Evolutionary conservation across 345 rosid genomes (phyloP).

Genomic region (Eucalyptus regnans): DNA sequence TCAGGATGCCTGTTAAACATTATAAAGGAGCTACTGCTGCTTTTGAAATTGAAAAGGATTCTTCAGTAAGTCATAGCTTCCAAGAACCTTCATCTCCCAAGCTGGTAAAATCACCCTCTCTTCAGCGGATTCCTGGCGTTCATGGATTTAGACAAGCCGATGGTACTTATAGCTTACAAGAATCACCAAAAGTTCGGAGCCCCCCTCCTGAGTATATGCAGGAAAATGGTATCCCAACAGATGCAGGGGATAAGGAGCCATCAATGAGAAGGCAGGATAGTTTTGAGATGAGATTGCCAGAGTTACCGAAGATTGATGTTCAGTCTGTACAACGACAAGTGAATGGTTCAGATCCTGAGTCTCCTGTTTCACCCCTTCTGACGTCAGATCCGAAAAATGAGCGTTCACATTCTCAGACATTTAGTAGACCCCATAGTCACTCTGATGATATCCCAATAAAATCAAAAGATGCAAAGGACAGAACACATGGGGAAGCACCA

Average conservation of each 20-base stretch:
- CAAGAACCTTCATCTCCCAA: constrained; percentile 90
- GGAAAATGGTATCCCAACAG: constrained; percentile 57
- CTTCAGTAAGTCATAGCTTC: constrained; percentile 73
- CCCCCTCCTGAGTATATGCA: constrained; percentile 70
- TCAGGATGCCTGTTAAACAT: constrained; percentile 86
- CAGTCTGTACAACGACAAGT: constrained; percentile 50
- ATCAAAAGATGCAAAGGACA: constrained; percentile 36
- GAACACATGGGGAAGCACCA: constrained; percentile 48
- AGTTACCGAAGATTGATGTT: constrained; percentile 88
- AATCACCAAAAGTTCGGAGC: constrained; percentile 58
- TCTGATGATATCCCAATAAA: constrained; percentile 54
- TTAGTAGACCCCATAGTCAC: constrained; percentile 84
- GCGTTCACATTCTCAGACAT: constrained; percentile 96
- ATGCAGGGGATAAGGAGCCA: constrained; percentile 72
- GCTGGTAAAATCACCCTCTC: constrained; percentile 87
- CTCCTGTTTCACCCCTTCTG: constrained; percentile 95
- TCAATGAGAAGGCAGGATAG: constrained; percentile 95
- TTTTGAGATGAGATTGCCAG: constrained; percentile 92
- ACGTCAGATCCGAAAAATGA: constrained; percentile 91
- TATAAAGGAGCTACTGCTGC: constrained; percentile 48
- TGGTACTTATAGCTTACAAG: constrained; percentile 43
- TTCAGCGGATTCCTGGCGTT: constrained; percentile 64
- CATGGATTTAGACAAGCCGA: constrained; percentile 41
- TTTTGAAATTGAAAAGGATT: constrained; percentile 84
- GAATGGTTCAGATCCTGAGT: constrained; percentile 94